Percentiles rank a stretch among this genome's conserved stretches.
phyloP scores from a whole-genome alignment of 305 asterid species.

The Fraxinus xanthoxyloides region DNA sequence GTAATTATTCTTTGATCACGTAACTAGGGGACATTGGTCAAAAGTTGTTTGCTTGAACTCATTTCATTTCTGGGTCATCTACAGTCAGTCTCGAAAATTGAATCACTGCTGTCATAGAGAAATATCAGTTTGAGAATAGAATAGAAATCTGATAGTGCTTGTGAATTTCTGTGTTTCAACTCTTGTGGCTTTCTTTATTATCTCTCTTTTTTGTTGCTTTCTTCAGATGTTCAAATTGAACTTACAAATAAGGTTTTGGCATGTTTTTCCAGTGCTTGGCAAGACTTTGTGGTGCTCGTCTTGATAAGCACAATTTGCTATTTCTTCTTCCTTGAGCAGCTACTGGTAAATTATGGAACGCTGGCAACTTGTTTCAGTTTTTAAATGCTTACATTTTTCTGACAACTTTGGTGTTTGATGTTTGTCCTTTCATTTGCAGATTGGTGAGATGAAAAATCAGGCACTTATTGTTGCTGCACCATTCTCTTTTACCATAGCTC shows the following conservation, averaged over 20 bases:
- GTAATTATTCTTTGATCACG: not conserved
- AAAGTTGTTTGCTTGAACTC: not conserved
- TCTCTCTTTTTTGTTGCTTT: conserved; percentile 6
- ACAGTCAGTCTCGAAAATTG: not conserved
- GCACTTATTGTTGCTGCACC: conserved; percentile 80
- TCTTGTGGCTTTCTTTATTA: not conserved
- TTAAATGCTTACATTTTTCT: not conserved
- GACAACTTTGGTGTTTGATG: not conserved
- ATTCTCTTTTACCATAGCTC: conserved; percentile 75
- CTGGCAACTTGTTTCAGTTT: not conserved
- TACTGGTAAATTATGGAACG: conserved; percentile 58
- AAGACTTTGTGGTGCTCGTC: conserved; percentile 92
- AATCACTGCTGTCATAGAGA: not conserved
- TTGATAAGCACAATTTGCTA: conserved; percentile 88
- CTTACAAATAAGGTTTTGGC: conserved; percentile 21
- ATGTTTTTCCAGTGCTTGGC: conserved; percentile 69
- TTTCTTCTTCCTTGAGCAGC: conserved; percentile 95
- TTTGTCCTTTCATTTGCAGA: conserved; percentile 36
- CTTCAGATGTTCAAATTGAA: conserved; percentile 7
- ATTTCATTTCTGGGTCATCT: not conserved
- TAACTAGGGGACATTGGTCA: not conserved
- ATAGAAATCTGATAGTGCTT: not conserved
- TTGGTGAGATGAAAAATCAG: conserved; percentile 52
- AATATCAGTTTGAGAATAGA: not conserved
- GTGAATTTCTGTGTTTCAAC: conserved; percentile 7